These are phyloP conservation scores for Tylopilus rubrobrunneus DNA, from an alignment of 768 basidiomycete species.

Conservation along the genomic window DNA sequence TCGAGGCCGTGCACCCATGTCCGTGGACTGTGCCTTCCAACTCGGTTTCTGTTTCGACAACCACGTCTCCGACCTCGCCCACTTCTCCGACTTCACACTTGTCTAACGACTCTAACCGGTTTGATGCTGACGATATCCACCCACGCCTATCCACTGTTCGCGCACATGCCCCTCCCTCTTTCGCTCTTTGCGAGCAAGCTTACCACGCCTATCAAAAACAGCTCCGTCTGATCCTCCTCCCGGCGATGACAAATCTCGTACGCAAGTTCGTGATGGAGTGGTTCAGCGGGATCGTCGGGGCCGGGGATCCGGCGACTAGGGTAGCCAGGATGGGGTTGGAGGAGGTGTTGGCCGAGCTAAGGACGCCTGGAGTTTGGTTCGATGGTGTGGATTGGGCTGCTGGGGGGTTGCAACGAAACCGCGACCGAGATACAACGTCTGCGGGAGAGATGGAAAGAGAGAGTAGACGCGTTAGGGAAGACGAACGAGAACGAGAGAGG, in stretches of 20 bases:
- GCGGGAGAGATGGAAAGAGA: constrained; percentile 12
- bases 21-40: constrained; percentile 47
- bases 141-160: constrained; percentile 46
- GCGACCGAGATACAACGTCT: constrained; percentile 40
- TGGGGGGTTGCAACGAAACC: constrained; percentile 18
- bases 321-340: constrained; percentile 56
- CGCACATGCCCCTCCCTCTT: constrained; percentile 57
- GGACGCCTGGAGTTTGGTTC: constrained; percentile 62
- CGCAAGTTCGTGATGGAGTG: constrained; percentile 63
- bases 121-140: constrained; percentile 34
- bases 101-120: constrained; percentile 5
- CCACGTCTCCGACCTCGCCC: constrained; percentile 16
- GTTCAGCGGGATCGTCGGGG: constrained; percentile 36
- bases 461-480: constrained; percentile 33
- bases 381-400: constrained; percentile 65
- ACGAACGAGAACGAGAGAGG: constrained; percentile 27
- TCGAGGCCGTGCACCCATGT: constrained; percentile 47
- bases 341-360: constrained; percentile 54
- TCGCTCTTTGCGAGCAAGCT: constrained; percentile 58
- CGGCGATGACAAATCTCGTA: constrained; percentile 68
- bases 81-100: constrained; percentile 22
- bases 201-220: constrained; percentile 56
- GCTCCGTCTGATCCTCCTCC: constrained; percentile 55
- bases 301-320: constrained; percentile 51
- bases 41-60: constrained; percentile 8